Evolutionary conservation across 2,329 filamentous ascomycete genomes (phyloP).

Genomic region (Chrysoporthe puriensis): DNA sequence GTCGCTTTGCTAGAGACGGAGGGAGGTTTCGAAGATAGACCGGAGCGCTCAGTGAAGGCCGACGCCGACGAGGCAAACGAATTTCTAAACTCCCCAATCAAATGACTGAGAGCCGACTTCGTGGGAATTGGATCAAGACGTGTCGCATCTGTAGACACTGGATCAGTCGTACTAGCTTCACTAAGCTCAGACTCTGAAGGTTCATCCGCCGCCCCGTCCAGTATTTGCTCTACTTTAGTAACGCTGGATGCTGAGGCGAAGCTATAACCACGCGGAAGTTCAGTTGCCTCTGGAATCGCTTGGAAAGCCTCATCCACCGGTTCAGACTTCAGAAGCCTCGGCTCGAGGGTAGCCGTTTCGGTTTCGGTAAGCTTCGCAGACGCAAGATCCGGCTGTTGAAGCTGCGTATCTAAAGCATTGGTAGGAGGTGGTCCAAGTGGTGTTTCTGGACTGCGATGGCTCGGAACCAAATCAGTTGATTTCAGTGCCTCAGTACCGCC

Average conservation of each 20-base stretch:
- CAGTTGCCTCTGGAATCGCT: background rate
- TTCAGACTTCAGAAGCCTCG: background rate
- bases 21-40: slow-evolving; percentile 57
- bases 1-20: slow-evolving; percentile 66
- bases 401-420: background rate
- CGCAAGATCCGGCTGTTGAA: background rate
- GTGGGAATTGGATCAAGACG: slow-evolving; percentile 12
- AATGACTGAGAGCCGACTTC: slow-evolving; percentile 25
- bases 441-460: background rate
- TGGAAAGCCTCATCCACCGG: background rate
- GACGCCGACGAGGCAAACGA: slow-evolving; percentile 60
- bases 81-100: slow-evolving; percentile 33
- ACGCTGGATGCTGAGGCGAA: background rate
- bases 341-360: background rate
- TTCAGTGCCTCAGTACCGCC: background rate
- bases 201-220: background rate
- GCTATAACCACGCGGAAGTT: background rate
- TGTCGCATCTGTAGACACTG: slow-evolving; percentile 9
- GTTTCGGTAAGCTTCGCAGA: background rate
- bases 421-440: too few species aligned
- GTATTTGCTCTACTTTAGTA: background rate
- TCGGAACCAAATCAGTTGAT: background rate
- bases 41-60: slow-evolving; percentile 57
- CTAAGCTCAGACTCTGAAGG: slow-evolving; percentile 24
- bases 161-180: slow-evolving; percentile 15